Percentiles rank a stretch among this genome's conserved stretches.
Evolutionary conservation across 2,329 filamentous ascomycete species (phyloP).

Genomic region (Monilinia polystroma): DNA sequence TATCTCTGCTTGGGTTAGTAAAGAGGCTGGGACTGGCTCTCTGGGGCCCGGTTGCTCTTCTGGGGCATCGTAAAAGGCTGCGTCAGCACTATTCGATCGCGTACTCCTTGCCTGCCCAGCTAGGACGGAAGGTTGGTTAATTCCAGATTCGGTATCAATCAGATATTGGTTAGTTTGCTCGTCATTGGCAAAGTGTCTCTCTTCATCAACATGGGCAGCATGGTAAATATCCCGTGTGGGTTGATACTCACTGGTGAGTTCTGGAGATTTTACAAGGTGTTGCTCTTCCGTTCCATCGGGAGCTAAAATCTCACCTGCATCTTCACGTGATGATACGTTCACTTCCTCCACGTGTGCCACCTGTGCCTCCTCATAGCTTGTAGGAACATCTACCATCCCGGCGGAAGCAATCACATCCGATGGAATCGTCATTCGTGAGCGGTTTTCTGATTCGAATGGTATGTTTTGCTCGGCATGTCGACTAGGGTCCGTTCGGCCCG

Average conservation of each 20-base stretch:
- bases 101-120: conserved; percentile 25
- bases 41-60: conserved; percentile 18
- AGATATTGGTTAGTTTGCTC: conserved; percentile 22
- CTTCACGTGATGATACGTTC: conserved; percentile 21
- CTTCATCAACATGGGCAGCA: conserved; percentile 43
- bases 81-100: conserved; percentile 31
- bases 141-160: neutral
- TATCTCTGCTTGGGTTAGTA: conserved; percentile 9
- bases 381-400: neutral
- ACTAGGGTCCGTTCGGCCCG: conserved; percentile 3
- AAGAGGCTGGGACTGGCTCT: neutral
- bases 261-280: conserved; percentile 26
- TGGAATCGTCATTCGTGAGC: neutral
- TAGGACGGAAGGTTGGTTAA: neutral
- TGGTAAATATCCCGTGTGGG: conserved; percentile 42
- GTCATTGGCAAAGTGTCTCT: conserved; percentile 40
- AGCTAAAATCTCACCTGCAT: conserved; percentile 26
- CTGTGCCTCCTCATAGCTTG: neutral
- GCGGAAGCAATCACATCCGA: conserved; percentile 14
- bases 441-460: conserved; percentile 15
- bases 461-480: conserved; percentile 3
- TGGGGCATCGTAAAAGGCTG: conserved; percentile 33
- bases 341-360: conserved; percentile 1
- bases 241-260: conserved; percentile 42
- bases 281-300: conserved; percentile 23